These are phyloP conservation scores for Lyophyllum atratum DNA, from an alignment of 768 basidiomycete genomes.

Conservation along the genomic window DNA sequence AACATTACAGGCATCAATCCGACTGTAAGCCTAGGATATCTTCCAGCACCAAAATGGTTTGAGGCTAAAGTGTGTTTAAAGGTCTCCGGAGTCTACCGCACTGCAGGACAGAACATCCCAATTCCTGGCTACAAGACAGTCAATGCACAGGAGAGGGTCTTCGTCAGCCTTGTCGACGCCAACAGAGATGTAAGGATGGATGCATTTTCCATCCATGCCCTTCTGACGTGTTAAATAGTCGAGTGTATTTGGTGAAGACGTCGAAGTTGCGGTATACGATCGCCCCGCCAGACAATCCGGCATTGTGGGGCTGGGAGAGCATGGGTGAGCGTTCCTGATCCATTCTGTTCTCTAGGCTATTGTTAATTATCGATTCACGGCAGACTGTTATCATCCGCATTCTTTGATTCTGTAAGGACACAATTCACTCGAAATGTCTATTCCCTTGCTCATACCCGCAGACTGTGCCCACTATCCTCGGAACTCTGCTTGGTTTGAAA, in stretches of 20 bases:
- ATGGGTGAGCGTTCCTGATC: conserved; percentile 27
- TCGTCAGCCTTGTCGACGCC: conserved; percentile 38
- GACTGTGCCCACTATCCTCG: conserved; percentile 46
- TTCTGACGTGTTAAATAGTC: conserved; percentile 19
- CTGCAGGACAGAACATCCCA: conserved; percentile 27
- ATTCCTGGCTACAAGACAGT: conserved; percentile 28
- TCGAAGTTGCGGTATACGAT: conserved; percentile 20
- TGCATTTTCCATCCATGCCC: background rate
- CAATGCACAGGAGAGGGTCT: conserved; percentile 30
- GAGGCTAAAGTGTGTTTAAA: conserved; percentile 14
- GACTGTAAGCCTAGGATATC: conserved; percentile 23
- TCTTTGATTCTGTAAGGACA: conserved; percentile 39
- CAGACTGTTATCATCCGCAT: conserved; percentile 35
- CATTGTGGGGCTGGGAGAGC: conserved; percentile 33
- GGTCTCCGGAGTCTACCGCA: conserved; percentile 46
- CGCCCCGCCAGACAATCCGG: conserved; percentile 23
- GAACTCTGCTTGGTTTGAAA: conserved; percentile 45
- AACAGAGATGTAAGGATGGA: conserved; percentile 38
- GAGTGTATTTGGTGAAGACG: conserved; percentile 22
- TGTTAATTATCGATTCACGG: background rate
- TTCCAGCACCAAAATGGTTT: background rate
- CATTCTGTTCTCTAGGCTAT: background rate
- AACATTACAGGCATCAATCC: conserved; percentile 30
- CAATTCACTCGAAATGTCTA: background rate
- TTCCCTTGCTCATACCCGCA: conserved; percentile 16